Percentiles rank a stretch among this genome's conserved stretches.
phyloP scores from a whole-genome alignment of 1,284 basidiomycete genomes.

The Salmacisia buchloeana region DNA sequence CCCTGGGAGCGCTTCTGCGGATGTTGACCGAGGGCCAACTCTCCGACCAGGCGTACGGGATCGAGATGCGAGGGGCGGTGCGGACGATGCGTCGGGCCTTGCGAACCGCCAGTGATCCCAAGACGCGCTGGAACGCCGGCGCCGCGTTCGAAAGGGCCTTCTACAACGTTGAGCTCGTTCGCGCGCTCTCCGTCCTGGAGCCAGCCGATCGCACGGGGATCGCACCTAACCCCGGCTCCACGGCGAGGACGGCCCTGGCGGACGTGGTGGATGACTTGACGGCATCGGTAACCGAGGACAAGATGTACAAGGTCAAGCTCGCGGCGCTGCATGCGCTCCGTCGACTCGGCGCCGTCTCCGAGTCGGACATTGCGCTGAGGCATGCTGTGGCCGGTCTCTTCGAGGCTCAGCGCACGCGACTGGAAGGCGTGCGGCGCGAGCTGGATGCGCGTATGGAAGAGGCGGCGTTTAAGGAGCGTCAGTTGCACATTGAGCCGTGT shows the following conservation, averaged over 20 bases:
- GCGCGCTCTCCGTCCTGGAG: background rate
- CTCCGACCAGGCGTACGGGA: background rate
- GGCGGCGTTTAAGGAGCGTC: conserved; percentile 2
- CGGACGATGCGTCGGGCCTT: background rate
- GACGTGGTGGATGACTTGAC: background rate
- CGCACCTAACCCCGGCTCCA: too few relatives aligned
- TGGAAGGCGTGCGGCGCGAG: background rate
- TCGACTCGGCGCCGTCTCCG: background rate
- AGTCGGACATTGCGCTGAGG: background rate
- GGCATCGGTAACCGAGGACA: background rate
- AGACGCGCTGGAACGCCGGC: background rate
- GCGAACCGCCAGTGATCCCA: background rate
- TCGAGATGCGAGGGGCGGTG: background rate
- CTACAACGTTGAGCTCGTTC: background rate
- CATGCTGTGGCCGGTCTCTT: background rate
- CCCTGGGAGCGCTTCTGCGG: background rate
- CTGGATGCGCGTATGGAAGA: background rate
- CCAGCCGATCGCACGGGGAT: background rate
- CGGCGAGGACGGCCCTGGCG: background rate
- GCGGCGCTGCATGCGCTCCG: background rate
- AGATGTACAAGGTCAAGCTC: conserved; percentile 7
- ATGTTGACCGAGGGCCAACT: background rate
- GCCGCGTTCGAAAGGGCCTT: background rate
- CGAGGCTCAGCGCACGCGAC: background rate
- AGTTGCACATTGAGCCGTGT: conserved; percentile 1